phyloP scores from a whole-genome alignment of 2,329 filamentous ascomycete genomes.

The Aspergillus aculeatus region DNA sequence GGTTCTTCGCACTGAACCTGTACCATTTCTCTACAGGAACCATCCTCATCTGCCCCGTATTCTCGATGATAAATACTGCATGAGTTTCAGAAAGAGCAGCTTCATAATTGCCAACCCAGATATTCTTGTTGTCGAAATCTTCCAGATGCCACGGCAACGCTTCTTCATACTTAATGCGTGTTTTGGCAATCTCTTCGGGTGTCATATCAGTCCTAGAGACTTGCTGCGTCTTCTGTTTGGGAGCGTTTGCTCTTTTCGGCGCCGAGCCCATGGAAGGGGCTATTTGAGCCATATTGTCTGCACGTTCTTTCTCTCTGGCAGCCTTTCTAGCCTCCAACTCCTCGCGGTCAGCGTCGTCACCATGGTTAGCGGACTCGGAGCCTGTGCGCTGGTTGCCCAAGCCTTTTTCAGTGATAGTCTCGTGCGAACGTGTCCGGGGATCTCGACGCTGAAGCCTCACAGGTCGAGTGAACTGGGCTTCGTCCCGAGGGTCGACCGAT shows the following conservation, averaged over 20 bases:
- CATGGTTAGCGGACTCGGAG: constrained; percentile 42
- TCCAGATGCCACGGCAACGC: constrained; percentile 95
- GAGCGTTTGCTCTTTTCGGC: constrained; percentile 65
- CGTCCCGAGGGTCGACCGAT: constrained; percentile 67
- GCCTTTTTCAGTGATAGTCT: constrained; percentile 53
- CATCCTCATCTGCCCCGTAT: constrained; percentile 72
- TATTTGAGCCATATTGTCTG: constrained; percentile 87
- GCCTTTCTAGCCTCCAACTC: constrained; percentile 61
- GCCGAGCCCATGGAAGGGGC: constrained; percentile 72
- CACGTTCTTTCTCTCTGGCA: constrained; percentile 80
- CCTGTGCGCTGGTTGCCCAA: constrained; percentile 39
- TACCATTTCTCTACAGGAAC: constrained; percentile 96
- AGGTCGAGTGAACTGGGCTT: constrained; percentile 80
- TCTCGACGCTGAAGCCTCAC: constrained; percentile 88
- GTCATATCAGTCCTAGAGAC: constrained; percentile 79
- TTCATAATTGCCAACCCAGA: constrained; percentile 90
- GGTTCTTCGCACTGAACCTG: constrained; percentile 54
- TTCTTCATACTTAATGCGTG: constrained; percentile 79
- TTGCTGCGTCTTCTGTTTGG: constrained; percentile 79
- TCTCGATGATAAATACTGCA: constrained; percentile 75
- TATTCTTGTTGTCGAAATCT: constrained; percentile 92
- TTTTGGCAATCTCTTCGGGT: constrained; percentile 66
- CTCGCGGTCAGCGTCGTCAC: constrained; percentile 67
- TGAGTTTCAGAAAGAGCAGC: constrained; percentile 78
- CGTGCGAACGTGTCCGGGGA: constrained; percentile 61